Conservation (phyloP, 2,329 filamentous ascomycete species). For the Aschersonia sp. region DNA sequence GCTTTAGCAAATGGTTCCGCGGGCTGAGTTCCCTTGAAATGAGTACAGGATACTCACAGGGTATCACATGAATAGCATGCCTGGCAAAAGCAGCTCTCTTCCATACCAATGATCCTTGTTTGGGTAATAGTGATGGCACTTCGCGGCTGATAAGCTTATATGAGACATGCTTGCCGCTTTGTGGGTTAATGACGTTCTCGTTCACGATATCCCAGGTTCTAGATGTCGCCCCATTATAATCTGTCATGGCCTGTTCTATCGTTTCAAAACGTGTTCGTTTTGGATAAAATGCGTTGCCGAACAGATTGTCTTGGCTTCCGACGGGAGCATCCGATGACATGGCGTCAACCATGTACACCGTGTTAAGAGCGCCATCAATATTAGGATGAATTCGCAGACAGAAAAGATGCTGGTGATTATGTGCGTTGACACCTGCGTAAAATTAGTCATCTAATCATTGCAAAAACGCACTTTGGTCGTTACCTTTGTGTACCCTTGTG, state of each 20-base stretch:
- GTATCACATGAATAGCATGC: constrained; percentile 79
- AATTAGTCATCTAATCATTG: background rate
- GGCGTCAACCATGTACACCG: constrained; percentile 72
- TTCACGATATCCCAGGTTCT: constrained; percentile 89
- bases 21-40: background rate
- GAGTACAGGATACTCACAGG: constrained; percentile 30
- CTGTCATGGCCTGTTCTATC: constrained; percentile 51
- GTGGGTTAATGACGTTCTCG: constrained; percentile 67
- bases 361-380: constrained; percentile 74
- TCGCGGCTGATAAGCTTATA: constrained; percentile 89
- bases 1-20: background rate
- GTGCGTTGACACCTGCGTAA: constrained; percentile 59
- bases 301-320: constrained; percentile 68
- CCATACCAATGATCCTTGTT: constrained; percentile 70
- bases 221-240: constrained; percentile 68
- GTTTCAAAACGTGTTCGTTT: constrained; percentile 70
- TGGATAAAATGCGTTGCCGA: constrained; percentile 83
- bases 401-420: constrained; percentile 94
- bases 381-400: constrained; percentile 79
- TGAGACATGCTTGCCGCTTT: constrained; percentile 69
- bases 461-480: background rate
- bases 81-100: constrained; percentile 79
- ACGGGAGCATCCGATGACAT: constrained; percentile 56
- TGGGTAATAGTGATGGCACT: constrained; percentile 64
- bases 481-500: constrained; percentile 66